Percentiles rank a stretch among this genome's conserved stretches.
Evolutionary conservation across 176 grass and related monocot genomes (phyloP).

Genomic region (Aegilops bicornis): DNA sequence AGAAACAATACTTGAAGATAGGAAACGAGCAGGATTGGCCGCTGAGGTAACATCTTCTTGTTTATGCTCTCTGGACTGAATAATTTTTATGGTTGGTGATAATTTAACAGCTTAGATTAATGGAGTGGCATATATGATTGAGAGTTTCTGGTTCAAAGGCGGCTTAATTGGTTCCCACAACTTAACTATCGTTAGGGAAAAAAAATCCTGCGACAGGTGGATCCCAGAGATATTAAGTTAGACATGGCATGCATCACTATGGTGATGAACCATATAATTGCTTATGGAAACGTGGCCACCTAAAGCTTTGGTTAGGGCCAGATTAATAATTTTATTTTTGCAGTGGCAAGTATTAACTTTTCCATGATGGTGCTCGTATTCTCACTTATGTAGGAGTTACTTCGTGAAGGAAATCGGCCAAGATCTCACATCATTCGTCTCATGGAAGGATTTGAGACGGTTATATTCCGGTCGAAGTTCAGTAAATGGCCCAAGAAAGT

Average conservation of each 20-base stretch:
- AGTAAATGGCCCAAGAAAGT: constrained; percentile 91
- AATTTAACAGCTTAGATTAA: constrained; percentile 10
- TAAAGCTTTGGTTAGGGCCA: constrained; percentile 1
- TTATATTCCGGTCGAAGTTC: constrained; percentile 83
- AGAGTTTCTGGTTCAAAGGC: neutral
- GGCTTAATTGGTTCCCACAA: neutral
- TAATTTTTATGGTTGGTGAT: neutral
- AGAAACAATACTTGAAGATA: constrained; percentile 82
- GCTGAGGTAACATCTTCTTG: constrained; percentile 65
- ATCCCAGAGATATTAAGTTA: neutral
- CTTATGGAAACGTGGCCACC: constrained; percentile 3
- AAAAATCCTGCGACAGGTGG: neutral
- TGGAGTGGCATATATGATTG: neutral
- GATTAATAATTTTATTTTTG: neutral
- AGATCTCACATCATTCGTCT: constrained; percentile 78
- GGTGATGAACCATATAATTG: neutral
- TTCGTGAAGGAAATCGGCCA: constrained; percentile 50
- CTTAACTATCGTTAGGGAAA: neutral
- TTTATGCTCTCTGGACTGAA: constrained; percentile 26
- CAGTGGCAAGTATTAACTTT: neutral
- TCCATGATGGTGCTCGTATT: neutral
- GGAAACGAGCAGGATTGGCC: constrained; percentile 78
- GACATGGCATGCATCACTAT: neutral
- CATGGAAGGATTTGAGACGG: constrained; percentile 97
- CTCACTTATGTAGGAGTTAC: constrained; percentile 64